Evolutionary conservation across 1,284 basidiomycete species (phyloP).

Genomic region (Cryptococcus jaspeensis): DNA sequence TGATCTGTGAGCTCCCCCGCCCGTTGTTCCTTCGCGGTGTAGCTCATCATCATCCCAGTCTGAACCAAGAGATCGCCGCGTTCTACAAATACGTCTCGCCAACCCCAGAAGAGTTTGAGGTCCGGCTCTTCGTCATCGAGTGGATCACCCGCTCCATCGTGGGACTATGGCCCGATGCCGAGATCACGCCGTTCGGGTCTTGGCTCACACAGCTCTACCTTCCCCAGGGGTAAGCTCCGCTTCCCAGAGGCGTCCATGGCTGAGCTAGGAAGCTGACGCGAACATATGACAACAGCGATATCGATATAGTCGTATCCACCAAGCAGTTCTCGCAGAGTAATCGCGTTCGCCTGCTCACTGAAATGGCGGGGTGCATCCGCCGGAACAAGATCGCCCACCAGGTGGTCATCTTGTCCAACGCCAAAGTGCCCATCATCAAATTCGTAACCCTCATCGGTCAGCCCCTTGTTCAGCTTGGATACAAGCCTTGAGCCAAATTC

Average conservation of each 20-base stretch:
- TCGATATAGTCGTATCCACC: conserved; percentile 58
- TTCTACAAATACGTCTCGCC: conserved; percentile 88
- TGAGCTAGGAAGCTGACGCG: neutral
- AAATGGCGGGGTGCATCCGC: conserved; percentile 52
- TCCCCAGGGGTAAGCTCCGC: conserved; percentile 71
- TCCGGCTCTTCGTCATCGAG: conserved; percentile 72
- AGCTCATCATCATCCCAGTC: conserved; percentile 53
- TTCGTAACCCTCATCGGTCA: conserved; percentile 37
- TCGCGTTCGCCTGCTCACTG: conserved; percentile 48
- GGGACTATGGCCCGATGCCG: conserved; percentile 71
- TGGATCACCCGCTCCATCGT: conserved; percentile 69
- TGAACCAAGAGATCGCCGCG: conserved; percentile 79
- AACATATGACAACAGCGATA: conserved; percentile 52
- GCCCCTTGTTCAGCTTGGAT: neutral
- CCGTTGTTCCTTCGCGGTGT: neutral
- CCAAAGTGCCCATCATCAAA: conserved; percentile 63
- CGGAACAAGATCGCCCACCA: conserved; percentile 55
- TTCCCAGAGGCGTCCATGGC: neutral
- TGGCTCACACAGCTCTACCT: conserved; percentile 94
- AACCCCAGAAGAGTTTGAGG: conserved; percentile 76
- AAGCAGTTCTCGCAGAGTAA: conserved; percentile 44
- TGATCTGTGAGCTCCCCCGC: conserved; percentile 62
- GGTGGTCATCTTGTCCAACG: conserved; percentile 82
- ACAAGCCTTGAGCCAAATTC: no score
- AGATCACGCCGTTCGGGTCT: conserved; percentile 85